A percentile compares a stretch with the other conserved stretches of the same genome.
These are phyloP conservation scores for Entophlyctis luteolus DNA, from an alignment of 192 early-diverging fungal species.

Conservation along the genomic window DNA sequence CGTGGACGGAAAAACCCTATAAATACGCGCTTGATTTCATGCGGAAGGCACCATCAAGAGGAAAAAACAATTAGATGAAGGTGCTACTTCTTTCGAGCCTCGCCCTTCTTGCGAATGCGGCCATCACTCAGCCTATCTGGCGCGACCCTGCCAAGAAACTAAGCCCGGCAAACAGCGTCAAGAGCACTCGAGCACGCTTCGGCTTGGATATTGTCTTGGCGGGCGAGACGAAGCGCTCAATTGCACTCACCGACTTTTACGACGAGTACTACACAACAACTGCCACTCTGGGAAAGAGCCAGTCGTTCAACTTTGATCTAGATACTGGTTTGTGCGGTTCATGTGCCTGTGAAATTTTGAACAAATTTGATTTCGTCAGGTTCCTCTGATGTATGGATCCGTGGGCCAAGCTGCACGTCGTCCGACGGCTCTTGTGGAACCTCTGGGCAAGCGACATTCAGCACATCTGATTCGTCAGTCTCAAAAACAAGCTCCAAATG, in stretches of 20 bases:
- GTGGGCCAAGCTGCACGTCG: constrained; percentile 25
- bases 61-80: too few species aligned
- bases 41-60: too few species aligned
- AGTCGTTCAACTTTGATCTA: background rate
- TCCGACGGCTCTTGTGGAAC: constrained; percentile 24
- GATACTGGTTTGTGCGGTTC: too few species aligned
- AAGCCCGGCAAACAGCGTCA: background rate
- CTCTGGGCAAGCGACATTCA: background rate
- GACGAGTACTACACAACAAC: background rate
- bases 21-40: too few species aligned
- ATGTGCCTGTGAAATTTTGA: background rate
- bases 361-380: constrained; percentile 3
- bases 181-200: background rate
- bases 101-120: too few species aligned
- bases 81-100: too few species aligned
- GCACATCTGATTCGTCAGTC: background rate
- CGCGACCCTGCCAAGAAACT: background rate
- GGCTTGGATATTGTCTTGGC: background rate
- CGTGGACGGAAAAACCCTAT: too few species aligned
- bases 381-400: constrained; percentile 32
- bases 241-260: background rate
- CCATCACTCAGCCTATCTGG: too few species aligned
- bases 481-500: background rate
- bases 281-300: background rate
- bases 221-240: background rate